phyloP scores from a whole-genome alignment of 1,284 basidiomycete genomes.

The Anthracocystis walkeri region DNA sequence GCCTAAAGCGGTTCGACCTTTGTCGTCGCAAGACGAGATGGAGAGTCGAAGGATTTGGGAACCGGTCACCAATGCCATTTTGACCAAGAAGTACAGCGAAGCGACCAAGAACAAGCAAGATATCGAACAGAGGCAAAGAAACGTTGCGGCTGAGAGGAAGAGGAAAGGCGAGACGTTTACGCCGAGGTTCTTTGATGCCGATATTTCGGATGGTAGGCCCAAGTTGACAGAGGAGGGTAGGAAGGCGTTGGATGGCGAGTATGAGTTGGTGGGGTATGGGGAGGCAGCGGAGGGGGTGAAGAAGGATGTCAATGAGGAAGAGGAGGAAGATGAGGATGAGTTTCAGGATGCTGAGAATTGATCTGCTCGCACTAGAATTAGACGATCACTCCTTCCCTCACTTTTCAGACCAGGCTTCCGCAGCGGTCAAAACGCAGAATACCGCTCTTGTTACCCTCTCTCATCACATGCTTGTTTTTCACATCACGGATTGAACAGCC shows the following conservation, averaged over 20 bases:
- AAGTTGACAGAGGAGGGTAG: conserved; percentile 74
- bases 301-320: neutral
- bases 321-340: conserved; percentile 43
- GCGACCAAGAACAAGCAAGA: conserved; percentile 65
- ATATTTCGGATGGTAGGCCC: conserved; percentile 80
- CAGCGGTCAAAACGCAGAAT: neutral
- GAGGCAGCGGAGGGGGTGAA: conserved; percentile 1
- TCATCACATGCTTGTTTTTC: neutral
- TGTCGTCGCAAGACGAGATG: conserved; percentile 80
- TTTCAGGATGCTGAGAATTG: conserved; percentile 48
- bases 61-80: conserved; percentile 76
- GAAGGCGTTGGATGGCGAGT: conserved; percentile 68
- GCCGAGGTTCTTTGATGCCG: conserved; percentile 82
- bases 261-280: conserved; percentile 48
- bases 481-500: too few relatives aligned
- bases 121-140: conserved; percentile 65
- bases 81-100: conserved; percentile 81
- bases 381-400: neutral
- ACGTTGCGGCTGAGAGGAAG: conserved; percentile 59
- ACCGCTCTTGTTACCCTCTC: neutral
- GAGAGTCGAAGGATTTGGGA: conserved; percentile 93
- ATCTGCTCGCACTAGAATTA: conserved; percentile 9
- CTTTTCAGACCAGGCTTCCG: neutral
- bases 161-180: conserved; percentile 71
- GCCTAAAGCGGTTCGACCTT: conserved; percentile 84